Evolutionary conservation across 371 early-diverging fungal species (phyloP).

Genomic region (Vavraia culicis): DNA sequence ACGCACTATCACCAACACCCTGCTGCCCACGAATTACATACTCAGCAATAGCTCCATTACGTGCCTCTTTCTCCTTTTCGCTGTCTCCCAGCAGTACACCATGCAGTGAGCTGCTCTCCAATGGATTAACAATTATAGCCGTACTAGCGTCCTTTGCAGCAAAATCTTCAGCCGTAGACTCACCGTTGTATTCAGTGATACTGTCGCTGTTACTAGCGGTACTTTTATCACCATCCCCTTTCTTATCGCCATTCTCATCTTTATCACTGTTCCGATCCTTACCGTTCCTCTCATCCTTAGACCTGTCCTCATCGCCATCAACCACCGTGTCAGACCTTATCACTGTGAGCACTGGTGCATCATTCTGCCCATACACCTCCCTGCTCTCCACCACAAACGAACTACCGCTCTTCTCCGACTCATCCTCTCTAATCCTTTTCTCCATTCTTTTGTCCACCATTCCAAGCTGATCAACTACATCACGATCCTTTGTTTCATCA

Average conservation of each 20-base stretch:
- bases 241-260: not conserved
- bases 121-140: no score
- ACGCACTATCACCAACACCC: not conserved
- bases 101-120: no score
- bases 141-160: not conserved
- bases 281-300: not conserved
- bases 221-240: not conserved
- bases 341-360: slow-evolving; percentile 1
- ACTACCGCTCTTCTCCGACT: slow-evolving; percentile 2
- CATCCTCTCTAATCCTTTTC: not conserved
- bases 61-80: not conserved
- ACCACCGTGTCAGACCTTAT: slow-evolving; percentile 1
- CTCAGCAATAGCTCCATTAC: not conserved
- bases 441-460: not conserved
- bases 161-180: slow-evolving; percentile 6
- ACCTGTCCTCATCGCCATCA: slow-evolving; percentile 3
- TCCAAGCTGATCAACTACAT: no score
- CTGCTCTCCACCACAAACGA: no score
- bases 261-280: not conserved
- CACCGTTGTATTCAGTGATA: slow-evolving; percentile 4
- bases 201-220: not conserved
- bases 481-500: slow-evolving; percentile 4
- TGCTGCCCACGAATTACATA: not conserved
- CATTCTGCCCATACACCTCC: no score
- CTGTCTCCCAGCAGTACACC: not conserved